Evolutionary conservation across 192 early-diverging fungal genomes (phyloP), one percentile per base, ranked within the genome.

Genomic region (Funneliformis mosseae): DNA sequence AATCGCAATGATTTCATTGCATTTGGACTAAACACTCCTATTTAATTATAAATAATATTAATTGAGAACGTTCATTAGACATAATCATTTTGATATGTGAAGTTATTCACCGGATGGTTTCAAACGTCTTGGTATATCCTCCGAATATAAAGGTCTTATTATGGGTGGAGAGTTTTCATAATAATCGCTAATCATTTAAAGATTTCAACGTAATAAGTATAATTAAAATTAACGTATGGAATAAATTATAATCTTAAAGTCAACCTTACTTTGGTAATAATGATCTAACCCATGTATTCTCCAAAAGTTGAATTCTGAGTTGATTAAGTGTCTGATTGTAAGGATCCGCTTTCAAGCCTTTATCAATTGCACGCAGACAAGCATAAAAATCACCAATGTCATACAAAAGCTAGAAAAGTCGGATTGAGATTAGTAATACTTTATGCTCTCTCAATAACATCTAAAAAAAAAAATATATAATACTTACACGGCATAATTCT

Each of bases 291-390:
- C 78, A 79, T 6, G 78, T 79, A 3, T 77, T 39, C 14, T 60
- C 33, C 25, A 70, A 33, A 16, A 79, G 63, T 59, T 79, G 77
- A 11, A 9, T 23, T 79, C 59, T 70, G n/a, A 79, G 59, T 69
- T 70, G 64, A 41, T 70, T 70, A 12, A 79, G 48, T 27, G 55
- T 11, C 12, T 8, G 10, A 60, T 70, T 70, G 11, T 79, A 43
- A 70, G 78, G 67, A 27, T 79, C 78, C 14, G 41, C 28, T 21
- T 41, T 50, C 33, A 79, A 55, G 7, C 78, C 78, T 76, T 76
- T 76, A 62, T 76, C 74, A 14, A 62, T 28, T 76, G 42, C 18
- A 21, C 60, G 27, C 9, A 76, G 14, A 21, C 74, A 59, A 61
- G 12, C 28, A 18, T 60, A n/a, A 42, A 76, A 76, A 16, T 39